Evolutionary conservation across 2,329 filamentous ascomycete species (phyloP), one percentile per base, ranked within the genome.

Genomic region (Raffaelea arxii): DNA sequence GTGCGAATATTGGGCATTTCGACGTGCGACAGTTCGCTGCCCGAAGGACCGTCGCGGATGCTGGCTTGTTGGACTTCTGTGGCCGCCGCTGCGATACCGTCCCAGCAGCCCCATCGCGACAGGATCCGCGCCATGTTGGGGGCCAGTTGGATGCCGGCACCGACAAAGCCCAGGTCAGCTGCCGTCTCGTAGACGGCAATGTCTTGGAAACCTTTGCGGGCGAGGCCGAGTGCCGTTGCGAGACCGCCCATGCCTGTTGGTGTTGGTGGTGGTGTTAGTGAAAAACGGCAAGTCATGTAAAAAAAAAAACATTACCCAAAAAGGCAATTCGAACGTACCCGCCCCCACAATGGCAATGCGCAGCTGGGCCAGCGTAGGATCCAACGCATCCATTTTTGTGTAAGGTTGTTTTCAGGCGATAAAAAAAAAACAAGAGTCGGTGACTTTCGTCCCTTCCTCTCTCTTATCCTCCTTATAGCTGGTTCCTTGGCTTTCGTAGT

Each of bases 141-240:
- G 0, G 86, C 84, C 45, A 91, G 72, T 60, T 92, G 86, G 53
- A 92, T 91, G 3, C 87, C 86, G 1, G 87, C 87, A 23, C 86
- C 87, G 1, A 91, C 85, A 55, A 91, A 91, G 3, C 86, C 86
- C 5, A 91, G 71, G 53, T 79, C 75, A 4, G 80, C 77, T 0
- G 85, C 85, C 35, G 72, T 77, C 61, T 91, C 86, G 60, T 80
- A 91, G 41, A 91, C 77, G 44, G 82, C 71, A 55, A 91, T 82
- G 46, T 84, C 67, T 51, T 70, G 77, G 63, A 90, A 89, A 4
- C 85, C 86, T 55, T 81, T 79, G 64, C 84, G 84, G 32, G 86
- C 85, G 25, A 90, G 73, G 10, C 84, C 77, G 24, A 91, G 72
- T 7, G 85, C 84, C 43, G 71, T 74, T 46, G 82, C 78, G 36